These are phyloP conservation scores for Podila minutissima DNA, from an alignment of 192 early-diverging fungal species.

Conservation along the genomic window DNA sequence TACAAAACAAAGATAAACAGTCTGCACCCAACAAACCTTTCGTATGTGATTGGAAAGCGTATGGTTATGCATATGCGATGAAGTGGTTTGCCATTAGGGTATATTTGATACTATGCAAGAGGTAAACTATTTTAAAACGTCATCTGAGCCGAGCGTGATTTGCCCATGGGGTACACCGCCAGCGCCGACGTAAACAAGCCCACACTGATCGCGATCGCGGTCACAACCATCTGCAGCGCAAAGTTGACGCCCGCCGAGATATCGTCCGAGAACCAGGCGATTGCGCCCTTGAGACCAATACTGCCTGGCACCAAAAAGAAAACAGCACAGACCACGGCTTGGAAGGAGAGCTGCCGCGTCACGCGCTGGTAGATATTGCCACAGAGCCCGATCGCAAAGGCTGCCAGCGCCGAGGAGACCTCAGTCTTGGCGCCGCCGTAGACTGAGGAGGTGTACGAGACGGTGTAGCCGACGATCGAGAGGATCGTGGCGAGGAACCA, in stretches of 20 bases:
- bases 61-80: too few species aligned
- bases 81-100: neutral
- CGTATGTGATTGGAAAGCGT: too few species aligned
- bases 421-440: conserved; percentile 64
- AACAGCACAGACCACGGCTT: conserved; percentile 84
- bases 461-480: conserved; percentile 73
- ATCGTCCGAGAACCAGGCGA: conserved; percentile 55
- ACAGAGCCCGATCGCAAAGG: conserved; percentile 84
- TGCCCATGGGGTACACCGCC: conserved; percentile 63
- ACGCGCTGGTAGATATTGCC: conserved; percentile 82
- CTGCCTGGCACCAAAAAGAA: conserved; percentile 82
- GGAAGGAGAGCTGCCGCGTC: conserved; percentile 76
- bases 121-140: conserved; percentile 42
- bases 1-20: too few species aligned
- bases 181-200: conserved; percentile 75
- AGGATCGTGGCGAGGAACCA: conserved; percentile 80
- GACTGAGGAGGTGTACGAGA: conserved; percentile 62
- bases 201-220: conserved; percentile 74
- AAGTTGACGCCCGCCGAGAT: conserved; percentile 32
- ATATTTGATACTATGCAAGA: conserved; percentile 1
- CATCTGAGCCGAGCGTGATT: conserved; percentile 57
- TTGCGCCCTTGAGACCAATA: conserved; percentile 67
- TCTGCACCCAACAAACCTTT: too few species aligned
- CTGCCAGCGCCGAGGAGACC: conserved; percentile 50
- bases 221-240: conserved; percentile 51